Base-by-base conservation (phyloP, 495 filamentous ascomycete species). In the Alectoria sarmentosa region DNA sequence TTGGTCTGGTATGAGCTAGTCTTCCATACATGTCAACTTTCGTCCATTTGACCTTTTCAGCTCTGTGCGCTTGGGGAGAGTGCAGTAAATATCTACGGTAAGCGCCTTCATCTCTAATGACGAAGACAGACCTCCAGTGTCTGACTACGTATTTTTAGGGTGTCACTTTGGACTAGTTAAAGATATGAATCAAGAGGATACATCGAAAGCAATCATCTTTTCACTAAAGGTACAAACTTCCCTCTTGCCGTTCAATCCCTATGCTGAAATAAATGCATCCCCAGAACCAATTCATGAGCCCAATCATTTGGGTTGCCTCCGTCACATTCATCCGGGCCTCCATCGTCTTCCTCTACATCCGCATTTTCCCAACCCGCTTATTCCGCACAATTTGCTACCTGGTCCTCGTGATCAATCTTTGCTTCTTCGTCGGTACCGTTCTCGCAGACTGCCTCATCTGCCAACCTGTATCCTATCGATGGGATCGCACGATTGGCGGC, bases 321-420 rank as follows among this genome's bases (percentile, higher is more conserved):
- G 67, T 71, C 58, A 74, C 73, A 57, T 66, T 73, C 60, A 69
- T 75, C 61, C 76, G 77, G 49, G 58, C 76, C 6, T 77, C 76
- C 10, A 69, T 80, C 21, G 66, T 80, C 19, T 61, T 74, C 42
- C 75, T 80, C 56, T 80, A 79, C 58, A 62, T 74, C 1, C 78
- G 75, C 30, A 76, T 79, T 56, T 74, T 79, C 65, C 62, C 58
- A 36, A 65, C 66, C 39, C 69, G 73, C 21, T 61, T 68, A 15
- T 69, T 78, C 55, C 74, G 76, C 58, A 65, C 73, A 38, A 69
- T 75, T 37, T 75, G 73, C 38, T 68, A 65, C 6, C 23, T 73
- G 15, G 66, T 75, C 28, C 46, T 75, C 5, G 60, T 49, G 13
- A 1, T 65, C 28, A 70, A 70, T 23, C 0, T 60, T 21, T 44